These are phyloP conservation scores for Tremellales sp. DNA, from an alignment of 1,284 basidiomycete species.

Conservation along the genomic window DNA sequence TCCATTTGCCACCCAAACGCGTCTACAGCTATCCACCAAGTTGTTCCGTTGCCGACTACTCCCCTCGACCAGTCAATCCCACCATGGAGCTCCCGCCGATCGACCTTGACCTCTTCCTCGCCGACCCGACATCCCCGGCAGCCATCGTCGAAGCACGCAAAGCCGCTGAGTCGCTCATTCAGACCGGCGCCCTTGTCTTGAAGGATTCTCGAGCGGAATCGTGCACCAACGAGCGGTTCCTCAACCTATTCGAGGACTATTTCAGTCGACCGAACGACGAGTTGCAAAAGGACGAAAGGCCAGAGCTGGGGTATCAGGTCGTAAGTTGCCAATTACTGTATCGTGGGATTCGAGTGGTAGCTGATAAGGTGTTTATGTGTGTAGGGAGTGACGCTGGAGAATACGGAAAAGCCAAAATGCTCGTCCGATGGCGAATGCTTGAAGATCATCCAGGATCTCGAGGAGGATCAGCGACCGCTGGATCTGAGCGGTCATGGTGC, in stretches of 20 bases:
- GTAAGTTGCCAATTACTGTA: constrained; percentile 17
- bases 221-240: constrained; percentile 69
- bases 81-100: constrained; percentile 60
- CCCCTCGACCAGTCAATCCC: background rate
- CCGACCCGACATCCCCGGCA: constrained; percentile 52
- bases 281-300: constrained; percentile 70
- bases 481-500: constrained; percentile 65
- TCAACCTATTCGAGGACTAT: constrained; percentile 79
- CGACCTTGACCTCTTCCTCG: constrained; percentile 70
- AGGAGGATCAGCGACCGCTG: constrained; percentile 70
- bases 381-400: constrained; percentile 83
- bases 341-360: background rate
- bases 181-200: constrained; percentile 70
- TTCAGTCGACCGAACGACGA: constrained; percentile 65
- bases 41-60: background rate
- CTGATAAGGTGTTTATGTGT: background rate
- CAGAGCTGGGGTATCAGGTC: constrained; percentile 60
- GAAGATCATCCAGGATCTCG: constrained; percentile 53
- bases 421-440: constrained; percentile 50
- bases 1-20: constrained; percentile 1
- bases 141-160: constrained; percentile 46
- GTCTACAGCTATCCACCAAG: constrained; percentile 1
- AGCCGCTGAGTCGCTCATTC: constrained; percentile 75
- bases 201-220: constrained; percentile 78
- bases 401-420: constrained; percentile 88